Base-by-base conservation (phyloP, 2,329 filamentous ascomycete species). In the Fusarium agapanthi region DNA sequence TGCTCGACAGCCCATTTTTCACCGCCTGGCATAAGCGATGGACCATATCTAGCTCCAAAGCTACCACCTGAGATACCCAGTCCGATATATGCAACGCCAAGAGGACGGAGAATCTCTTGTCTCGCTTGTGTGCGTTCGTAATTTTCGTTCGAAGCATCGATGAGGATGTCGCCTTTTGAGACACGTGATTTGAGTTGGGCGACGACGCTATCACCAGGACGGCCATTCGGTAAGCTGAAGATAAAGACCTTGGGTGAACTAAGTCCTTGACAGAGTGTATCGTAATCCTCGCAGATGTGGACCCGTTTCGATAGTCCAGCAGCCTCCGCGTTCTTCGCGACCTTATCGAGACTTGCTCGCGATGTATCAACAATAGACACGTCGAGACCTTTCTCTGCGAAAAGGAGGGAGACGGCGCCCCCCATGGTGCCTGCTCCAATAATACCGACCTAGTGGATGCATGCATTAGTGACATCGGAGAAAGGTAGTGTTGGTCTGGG, bases 31-130 rank as follows among this genome's bases (percentile, higher is more conserved):
- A 89, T 92, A 81, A 93, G 87, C n/a, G 88, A 91, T 1, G 91
- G 91, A 0, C 91, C 92, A 44, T 86, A 84, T 44, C 90, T 84
- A 5, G 91, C 91, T 51, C 89, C 88, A 76, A 93, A 90, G 77
- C 93, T 93, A 0, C 91, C 91, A 14, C 91, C 91, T 43, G 87
- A 91, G 3, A 93, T 90, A 40, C 91, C 91, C 78, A 89, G 88
- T 6, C 91, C 91, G 60, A 93, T 86, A 79, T 91, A 93, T 43
- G 85, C 84, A n/a, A 93, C 85, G 0, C 89, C 90, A 30, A 87
- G 84, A 1, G 84, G 81, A 5, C 85, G 83, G 45, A 89, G 86
- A 61, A 88, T 87, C 35, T 83, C 83, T 75, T 93, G 91, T 43
- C 90, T 83, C 16, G 89, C 79, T 77, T 93, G 88, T 0, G 91